Evolutionary conservation across 768 basidiomycete genomes (phyloP).

Genomic region (Suillus cothurnatus): DNA sequence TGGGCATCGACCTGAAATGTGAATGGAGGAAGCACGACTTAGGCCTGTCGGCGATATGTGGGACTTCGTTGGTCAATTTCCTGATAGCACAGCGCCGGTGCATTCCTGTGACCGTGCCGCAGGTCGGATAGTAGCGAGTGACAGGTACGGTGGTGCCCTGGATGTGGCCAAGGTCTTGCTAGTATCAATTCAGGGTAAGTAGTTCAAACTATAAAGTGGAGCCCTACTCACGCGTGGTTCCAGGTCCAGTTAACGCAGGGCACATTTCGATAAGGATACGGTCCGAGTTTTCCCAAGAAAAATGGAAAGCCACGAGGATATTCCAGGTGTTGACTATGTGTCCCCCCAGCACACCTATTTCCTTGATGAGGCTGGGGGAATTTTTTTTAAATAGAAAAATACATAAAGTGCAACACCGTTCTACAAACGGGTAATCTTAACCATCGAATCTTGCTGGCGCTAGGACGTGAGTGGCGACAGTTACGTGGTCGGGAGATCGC

Average conservation of each 20-base stretch:
- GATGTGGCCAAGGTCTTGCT: not conserved
- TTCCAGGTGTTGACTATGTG: not conserved
- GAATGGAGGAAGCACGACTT: not conserved
- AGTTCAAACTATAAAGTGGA: not conserved
- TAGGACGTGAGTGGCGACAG: not conserved
- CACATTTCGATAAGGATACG: not conserved
- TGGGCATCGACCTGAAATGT: no score
- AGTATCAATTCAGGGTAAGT: not conserved
- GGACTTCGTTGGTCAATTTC: not conserved
- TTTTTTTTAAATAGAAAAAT: not conserved
- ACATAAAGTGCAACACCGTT: not conserved
- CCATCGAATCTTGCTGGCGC: not conserved
- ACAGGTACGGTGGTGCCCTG: not conserved
- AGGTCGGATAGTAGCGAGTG: not conserved
- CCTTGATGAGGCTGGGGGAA: not conserved
- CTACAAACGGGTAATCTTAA: not conserved
- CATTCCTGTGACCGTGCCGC: not conserved
- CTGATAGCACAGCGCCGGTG: not conserved
- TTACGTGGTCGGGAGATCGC: not conserved
- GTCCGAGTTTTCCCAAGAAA: not conserved
- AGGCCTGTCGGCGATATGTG: not conserved
- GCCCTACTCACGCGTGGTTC: not conserved
- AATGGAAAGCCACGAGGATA: not conserved
- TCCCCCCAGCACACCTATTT: not conserved
- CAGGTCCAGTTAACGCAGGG: not conserved